These are phyloP conservation scores for Scheffersomyces segobiensis DNA, from an alignment of 1,139 yeast genomes.

Conservation along the genomic window DNA sequence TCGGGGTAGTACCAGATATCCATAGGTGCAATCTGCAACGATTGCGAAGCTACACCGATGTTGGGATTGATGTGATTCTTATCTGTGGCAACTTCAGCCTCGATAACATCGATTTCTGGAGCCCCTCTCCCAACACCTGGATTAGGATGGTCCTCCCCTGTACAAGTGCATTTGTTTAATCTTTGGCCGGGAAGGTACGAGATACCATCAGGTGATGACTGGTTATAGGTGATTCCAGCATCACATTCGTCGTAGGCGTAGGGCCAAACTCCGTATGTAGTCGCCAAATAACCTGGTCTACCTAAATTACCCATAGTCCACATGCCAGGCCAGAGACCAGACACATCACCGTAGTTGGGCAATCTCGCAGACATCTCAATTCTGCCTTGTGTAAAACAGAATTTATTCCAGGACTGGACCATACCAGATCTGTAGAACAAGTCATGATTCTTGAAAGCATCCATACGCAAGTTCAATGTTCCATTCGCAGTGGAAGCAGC, in stretches of 20 bases:
- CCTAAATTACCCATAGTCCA: constrained; percentile 37
- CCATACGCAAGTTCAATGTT: constrained; percentile 24
- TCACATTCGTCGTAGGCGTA: constrained; percentile 33
- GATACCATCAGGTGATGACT: constrained; percentile 31
- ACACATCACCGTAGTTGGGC: constrained; percentile 28
- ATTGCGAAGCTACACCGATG: constrained; percentile 75
- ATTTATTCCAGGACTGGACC: constrained; percentile 34
- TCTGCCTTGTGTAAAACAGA: constrained; percentile 29
- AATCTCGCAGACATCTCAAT: constrained; percentile 25
- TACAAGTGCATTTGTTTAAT: constrained; percentile 60
- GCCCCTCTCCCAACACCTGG: constrained; percentile 83
- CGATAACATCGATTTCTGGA: constrained; percentile 84
- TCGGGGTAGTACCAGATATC: constrained; percentile 88
- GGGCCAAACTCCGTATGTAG: constrained; percentile 37
- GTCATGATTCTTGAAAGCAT: constrained; percentile 29
- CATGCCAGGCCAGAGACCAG: constrained; percentile 35
- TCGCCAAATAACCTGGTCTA: constrained; percentile 31
- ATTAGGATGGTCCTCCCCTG: constrained; percentile 77
- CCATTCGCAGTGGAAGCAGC: constrained; percentile 30
- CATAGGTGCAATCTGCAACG: constrained; percentile 79
- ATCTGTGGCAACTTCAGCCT: constrained; percentile 62
- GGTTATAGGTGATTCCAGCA: constrained; percentile 33
- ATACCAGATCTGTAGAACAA: constrained; percentile 31
- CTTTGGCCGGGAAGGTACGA: constrained; percentile 33
- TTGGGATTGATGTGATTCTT: constrained; percentile 16